A percentile compares a stretch with the other conserved stretches of the same genome.
Conservation (phyloP, 139 green algal species). For the Micromonas commoda region DNA sequence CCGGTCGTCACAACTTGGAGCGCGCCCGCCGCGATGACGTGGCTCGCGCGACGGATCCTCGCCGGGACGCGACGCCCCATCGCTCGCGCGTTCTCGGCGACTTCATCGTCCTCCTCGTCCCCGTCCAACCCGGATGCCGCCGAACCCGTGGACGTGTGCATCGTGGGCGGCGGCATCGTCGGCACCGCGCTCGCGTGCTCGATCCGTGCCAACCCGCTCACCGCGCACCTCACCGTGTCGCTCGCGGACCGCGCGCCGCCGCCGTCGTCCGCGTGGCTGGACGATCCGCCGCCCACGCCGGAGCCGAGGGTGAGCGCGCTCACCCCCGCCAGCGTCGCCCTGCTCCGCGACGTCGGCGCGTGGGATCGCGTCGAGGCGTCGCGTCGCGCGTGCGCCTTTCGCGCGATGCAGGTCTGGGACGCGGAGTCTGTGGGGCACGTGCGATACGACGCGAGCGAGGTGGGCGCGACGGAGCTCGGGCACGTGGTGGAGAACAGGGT, state of each 20-base stretch:
- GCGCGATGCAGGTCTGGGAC: conserved; percentile 23
- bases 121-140: not conserved
- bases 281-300: not conserved
- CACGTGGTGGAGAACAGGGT: conserved; percentile 8
- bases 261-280: not conserved
- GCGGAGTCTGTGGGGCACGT: conserved; percentile 6
- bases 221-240: not conserved
- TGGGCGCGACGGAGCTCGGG: not conserved
- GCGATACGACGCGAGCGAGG: conserved; percentile 17
- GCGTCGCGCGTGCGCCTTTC: not conserved
- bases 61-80: too few species aligned
- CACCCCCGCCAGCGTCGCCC: not conserved
- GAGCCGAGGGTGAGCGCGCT: not conserved
- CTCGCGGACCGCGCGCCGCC: not conserved
- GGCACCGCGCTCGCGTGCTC: conserved; percentile 11
- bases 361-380: not conserved
- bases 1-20: too few species aligned
- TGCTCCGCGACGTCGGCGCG: not conserved
- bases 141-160: not conserved
- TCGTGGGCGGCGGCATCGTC: conserved; percentile 13
- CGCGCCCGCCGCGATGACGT: too few species aligned
- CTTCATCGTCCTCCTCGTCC: not conserved
- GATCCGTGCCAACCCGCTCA: not conserved
- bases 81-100: not conserved
- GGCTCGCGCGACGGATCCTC: too few species aligned